Evolutionary conservation across 2,329 filamentous ascomycete genomes (phyloP).

Genomic region (Aureobasidium melanogenum): DNA sequence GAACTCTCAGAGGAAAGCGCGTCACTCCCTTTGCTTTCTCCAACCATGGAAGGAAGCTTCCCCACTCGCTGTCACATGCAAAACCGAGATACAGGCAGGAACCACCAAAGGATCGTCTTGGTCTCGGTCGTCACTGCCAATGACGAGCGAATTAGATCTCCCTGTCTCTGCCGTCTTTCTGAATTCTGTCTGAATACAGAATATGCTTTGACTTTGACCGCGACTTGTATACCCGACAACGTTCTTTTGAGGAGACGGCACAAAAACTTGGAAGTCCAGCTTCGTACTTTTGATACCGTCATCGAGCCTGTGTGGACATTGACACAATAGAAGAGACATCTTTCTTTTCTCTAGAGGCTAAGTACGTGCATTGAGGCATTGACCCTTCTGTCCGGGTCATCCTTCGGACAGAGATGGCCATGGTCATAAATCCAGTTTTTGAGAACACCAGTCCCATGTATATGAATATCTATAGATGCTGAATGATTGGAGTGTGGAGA

Average conservation of each 20-base stretch:
- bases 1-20: background rate
- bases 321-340: too few species aligned
- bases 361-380: too few species aligned
- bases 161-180: background rate
- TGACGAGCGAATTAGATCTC: background rate
- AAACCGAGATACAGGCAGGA: background rate
- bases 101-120: background rate
- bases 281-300: too few species aligned
- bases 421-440: too few species aligned
- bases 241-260: background rate
- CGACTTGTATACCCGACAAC: background rate
- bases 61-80: slow-evolving; percentile 4
- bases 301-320: too few species aligned
- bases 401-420: too few species aligned
- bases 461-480: too few species aligned
- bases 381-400: too few species aligned
- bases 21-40: slow-evolving; percentile 10
- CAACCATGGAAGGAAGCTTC: background rate
- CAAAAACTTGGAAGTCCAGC: background rate
- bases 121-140: background rate
- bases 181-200: background rate
- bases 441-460: too few species aligned
- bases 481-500: background rate
- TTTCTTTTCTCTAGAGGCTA: too few species aligned
- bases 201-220: background rate